A percentile compares a stretch with the other conserved stretches of the same genome.
phyloP scores from a whole-genome alignment of 441 rosid species.

The Erodium texanum region DNA sequence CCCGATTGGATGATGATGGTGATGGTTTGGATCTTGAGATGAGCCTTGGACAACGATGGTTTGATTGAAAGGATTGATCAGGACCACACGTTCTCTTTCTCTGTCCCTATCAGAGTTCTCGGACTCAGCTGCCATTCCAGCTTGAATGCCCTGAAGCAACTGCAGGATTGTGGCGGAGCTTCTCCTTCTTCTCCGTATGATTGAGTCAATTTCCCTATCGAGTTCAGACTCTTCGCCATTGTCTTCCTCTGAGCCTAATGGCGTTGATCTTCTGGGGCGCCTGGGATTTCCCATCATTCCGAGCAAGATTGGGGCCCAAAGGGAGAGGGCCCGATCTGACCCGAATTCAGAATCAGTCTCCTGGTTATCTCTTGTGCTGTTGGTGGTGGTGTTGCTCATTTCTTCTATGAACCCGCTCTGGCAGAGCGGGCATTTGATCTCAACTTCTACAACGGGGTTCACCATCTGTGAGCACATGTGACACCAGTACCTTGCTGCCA shows the following conservation, averaged over 20 bases:
- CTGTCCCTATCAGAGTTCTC: conserved; percentile 30
- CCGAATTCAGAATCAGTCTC: conserved; percentile 49
- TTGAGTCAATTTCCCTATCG: conserved; percentile 56
- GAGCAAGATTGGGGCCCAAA: conserved; percentile 78
- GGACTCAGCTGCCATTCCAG: conserved; percentile 53
- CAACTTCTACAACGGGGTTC: conserved; percentile 46
- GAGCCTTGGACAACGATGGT: conserved; percentile 33
- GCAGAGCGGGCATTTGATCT: conserved; percentile 68
- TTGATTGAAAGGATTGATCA: conserved; percentile 63
- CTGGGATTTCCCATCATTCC: conserved; percentile 69
- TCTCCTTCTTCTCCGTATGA: conserved; percentile 60
- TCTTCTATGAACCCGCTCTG: conserved; percentile 61
- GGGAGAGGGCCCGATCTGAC: conserved; percentile 66
- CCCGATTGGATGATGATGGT: conserved; percentile 26
- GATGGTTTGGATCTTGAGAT: conserved; percentile 30
- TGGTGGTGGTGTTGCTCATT: conserved; percentile 25
- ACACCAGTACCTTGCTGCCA: conserved; percentile 60
- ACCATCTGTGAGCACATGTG: conserved; percentile 52
- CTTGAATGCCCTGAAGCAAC: conserved; percentile 63
- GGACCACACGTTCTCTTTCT: conserved; percentile 41
- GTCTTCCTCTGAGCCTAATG: conserved; percentile 42
- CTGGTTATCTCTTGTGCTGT: conserved; percentile 27
- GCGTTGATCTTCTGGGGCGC: conserved; percentile 46
- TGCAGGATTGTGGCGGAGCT: conserved; percentile 60
- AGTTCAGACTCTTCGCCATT: conserved; percentile 44